Conservation (phyloP, 768 basidiomycete species). For the Hygrophorus pudorinus region DNA sequence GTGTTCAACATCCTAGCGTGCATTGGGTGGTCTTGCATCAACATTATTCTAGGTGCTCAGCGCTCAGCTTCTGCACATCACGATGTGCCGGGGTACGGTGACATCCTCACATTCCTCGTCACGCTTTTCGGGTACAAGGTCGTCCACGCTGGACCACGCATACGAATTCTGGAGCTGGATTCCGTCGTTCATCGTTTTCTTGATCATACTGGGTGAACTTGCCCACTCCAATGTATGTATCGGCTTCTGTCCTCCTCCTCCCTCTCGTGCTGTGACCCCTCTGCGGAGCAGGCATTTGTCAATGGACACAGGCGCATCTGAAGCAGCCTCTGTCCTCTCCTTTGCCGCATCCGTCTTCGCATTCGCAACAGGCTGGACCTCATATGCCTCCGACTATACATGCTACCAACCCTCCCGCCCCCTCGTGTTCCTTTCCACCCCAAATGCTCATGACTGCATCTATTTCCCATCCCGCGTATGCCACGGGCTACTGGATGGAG, state of each 20-base stretch:
- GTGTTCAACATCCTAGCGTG: too few relatives aligned
- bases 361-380: background rate
- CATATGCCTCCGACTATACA: slow-evolving; percentile 1
- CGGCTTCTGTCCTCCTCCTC: background rate
- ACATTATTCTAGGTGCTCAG: slow-evolving; percentile 1
- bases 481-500: background rate
- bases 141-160: background rate
- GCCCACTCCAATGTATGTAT: background rate
- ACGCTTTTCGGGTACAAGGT: slow-evolving; percentile 2
- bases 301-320: background rate
- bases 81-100: slow-evolving; percentile 2
- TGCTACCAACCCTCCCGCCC: slow-evolving; percentile 1
- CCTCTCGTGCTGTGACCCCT: background rate
- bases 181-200: slow-evolving; percentile 1
- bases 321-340: background rate
- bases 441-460: background rate
- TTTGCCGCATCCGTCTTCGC: slow-evolving; percentile 2
- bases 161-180: too few relatives aligned
- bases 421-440: background rate
- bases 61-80: background rate
- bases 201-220: background rate
- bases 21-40: too few relatives aligned
- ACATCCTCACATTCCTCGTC: background rate
- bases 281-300: background rate
- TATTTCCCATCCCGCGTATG: background rate